phyloP scores from a whole-genome alignment of 2,329 filamentous ascomycete species.

The Xylaria sp. region DNA sequence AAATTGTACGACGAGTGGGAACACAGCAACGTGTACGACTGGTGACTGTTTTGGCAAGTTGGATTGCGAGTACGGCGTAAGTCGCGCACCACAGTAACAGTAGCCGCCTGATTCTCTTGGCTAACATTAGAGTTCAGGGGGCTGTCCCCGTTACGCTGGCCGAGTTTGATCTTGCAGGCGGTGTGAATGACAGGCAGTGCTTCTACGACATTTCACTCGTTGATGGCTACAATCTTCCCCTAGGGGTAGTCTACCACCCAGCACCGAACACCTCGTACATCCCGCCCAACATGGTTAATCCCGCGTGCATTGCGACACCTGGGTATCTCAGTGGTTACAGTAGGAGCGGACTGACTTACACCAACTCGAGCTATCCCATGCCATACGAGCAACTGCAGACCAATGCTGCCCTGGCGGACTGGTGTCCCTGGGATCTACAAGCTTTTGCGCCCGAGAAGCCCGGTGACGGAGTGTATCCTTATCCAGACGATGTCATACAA shows the following conservation, averaged over 20 bases:
- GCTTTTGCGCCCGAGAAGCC: conserved; percentile 68
- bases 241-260: conserved; percentile 64
- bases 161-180: conserved; percentile 77
- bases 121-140: conserved; percentile 52
- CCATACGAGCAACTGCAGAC: conserved; percentile 66
- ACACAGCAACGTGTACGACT: conserved; percentile 70
- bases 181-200: conserved; percentile 61
- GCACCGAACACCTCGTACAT: conserved; percentile 67
- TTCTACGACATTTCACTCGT: conserved; percentile 87
- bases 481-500: conserved; percentile 74
- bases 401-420: conserved; percentile 59
- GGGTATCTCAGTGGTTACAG: conserved; percentile 61
- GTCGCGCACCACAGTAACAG: conserved; percentile 37
- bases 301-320: conserved; percentile 73
- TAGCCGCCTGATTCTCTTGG: conserved; percentile 1
- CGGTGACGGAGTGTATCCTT: conserved; percentile 76
- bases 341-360: conserved; percentile 59
- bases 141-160: conserved; percentile 74
- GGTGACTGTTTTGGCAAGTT: conserved; percentile 76
- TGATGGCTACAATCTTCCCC: conserved; percentile 80
- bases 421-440: conserved; percentile 83
- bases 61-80: conserved; percentile 69
- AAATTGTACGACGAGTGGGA: conserved; percentile 75
- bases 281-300: conserved; percentile 76
- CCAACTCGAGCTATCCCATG: conserved; percentile 67